Percentiles rank a stretch among this genome's conserved stretches.
These are phyloP conservation scores for Diatrype stigma DNA, from an alignment of 2,329 filamentous ascomycete genomes.

Conservation along the genomic window DNA sequence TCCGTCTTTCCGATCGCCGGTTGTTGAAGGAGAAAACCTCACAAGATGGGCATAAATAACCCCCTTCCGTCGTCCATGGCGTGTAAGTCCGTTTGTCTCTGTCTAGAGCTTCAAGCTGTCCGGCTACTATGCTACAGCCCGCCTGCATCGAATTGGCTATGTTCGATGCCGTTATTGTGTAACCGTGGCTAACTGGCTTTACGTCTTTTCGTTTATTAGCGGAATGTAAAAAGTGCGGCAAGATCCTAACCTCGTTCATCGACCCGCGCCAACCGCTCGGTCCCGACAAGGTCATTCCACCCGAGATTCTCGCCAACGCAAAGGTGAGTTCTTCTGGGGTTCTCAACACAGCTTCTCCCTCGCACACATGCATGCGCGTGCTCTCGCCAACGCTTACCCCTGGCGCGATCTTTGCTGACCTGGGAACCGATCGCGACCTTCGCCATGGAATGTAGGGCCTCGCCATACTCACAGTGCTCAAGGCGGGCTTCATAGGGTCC, in stretches of 20 bases:
- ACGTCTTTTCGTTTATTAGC: slow-evolving; percentile 46
- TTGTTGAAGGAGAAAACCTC: slow-evolving; percentile 4
- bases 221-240: slow-evolving; percentile 95
- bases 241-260: slow-evolving; percentile 91
- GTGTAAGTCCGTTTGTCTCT: slow-evolving; percentile 48
- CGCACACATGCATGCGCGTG: too few species aligned
- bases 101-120: slow-evolving; percentile 15
- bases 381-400: too few species aligned
- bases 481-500: slow-evolving; percentile 80
- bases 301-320: slow-evolving; percentile 80
- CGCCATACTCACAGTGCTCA: slow-evolving; percentile 80
- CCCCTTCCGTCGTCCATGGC: slow-evolving; percentile 63
- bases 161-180: too few species aligned
- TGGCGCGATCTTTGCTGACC: slow-evolving; percentile 4
- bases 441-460: slow-evolving; percentile 54
- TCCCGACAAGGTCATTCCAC: slow-evolving; percentile 95
- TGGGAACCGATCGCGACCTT: background rate
- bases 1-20: background rate
- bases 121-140: background rate
- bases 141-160: background rate
- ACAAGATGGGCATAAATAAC: slow-evolving; percentile 60
- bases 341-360: slow-evolving; percentile 1
- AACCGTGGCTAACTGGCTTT: slow-evolving; percentile 11
- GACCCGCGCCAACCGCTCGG: slow-evolving; percentile 91
- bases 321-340: slow-evolving; percentile 55